Percentiles rank a stretch among this genome's conserved stretches.
Conservation (phyloP, 345 rosid genomes). For the Gossypium herbaceum region DNA sequence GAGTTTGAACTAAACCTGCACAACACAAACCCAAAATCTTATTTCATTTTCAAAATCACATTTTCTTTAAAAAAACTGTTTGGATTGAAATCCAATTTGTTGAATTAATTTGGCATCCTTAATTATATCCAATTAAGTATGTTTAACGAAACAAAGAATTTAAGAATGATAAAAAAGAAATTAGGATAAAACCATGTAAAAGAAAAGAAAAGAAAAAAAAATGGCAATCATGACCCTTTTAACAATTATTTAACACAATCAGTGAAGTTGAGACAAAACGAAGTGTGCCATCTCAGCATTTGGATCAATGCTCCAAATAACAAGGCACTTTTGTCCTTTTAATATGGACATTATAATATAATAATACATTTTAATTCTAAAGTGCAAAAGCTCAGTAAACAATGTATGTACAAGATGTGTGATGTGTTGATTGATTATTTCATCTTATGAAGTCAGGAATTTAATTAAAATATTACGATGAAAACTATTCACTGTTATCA, state of each 20-base stretch:
- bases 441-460: no score
- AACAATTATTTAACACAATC: neutral
- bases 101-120: no score
- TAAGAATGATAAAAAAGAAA: neutral
- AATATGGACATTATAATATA: neutral
- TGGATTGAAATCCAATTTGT: no score
- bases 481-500: no score
- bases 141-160: no score
- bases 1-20: no score
- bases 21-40: no score
- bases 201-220: neutral
- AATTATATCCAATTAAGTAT: no score
- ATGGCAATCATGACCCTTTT: neutral
- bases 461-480: no score
- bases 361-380: neutral
- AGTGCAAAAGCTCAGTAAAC: neutral
- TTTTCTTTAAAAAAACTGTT: no score
- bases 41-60: no score
- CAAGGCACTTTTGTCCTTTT: neutral
- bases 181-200: neutral
- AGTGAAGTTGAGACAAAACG: conserved; percentile 18
- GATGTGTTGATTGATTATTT: no score
- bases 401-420: neutral
- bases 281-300: conserved; percentile 25
- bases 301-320: neutral